These are phyloP conservation scores for Beauveria bassiana DNA, from an alignment of 2,329 filamentous ascomycete genomes.

Conservation along the genomic window DNA sequence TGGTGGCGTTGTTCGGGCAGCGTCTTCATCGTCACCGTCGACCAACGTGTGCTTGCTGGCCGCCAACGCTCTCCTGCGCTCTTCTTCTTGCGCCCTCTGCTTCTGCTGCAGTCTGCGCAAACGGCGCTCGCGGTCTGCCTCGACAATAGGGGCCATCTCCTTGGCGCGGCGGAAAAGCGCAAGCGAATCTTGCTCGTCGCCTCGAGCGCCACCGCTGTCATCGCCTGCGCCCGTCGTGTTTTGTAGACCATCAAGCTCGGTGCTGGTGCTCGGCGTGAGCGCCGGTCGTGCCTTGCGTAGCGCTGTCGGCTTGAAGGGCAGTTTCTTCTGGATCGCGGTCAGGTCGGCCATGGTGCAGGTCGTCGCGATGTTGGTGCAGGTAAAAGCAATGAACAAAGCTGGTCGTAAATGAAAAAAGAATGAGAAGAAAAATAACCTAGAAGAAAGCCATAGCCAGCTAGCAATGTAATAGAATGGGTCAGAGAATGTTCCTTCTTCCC, in stretches of 20 bases:
- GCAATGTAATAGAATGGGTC: not conserved
- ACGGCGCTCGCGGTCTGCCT: conserved; percentile 32
- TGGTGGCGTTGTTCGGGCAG: conserved; percentile 15
- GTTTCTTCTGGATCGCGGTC: conserved; percentile 28
- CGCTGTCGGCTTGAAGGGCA: conserved; percentile 44
- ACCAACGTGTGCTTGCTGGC: not conserved
- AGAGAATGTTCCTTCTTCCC: not conserved
- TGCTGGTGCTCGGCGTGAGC: conserved; percentile 15
- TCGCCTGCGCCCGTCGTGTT: not conserved
- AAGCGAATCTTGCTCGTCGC: conserved; percentile 28
- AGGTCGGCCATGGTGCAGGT: conserved; percentile 24
- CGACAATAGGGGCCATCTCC: conserved; percentile 38
- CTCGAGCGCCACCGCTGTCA: not conserved
- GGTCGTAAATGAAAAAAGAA: conserved; percentile 9
- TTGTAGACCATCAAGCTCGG: conserved; percentile 12
- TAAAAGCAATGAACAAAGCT: not conserved
- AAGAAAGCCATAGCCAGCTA: not conserved
- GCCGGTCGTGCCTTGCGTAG: conserved; percentile 24
- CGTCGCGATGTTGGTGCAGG: not conserved
- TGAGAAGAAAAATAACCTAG: not conserved
- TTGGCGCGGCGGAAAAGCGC: conserved; percentile 43
- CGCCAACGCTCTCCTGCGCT: not conserved
- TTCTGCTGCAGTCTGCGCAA: conserved; percentile 19
- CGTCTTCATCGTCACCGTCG: not conserved
- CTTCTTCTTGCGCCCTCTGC: conserved; percentile 14